Evolutionary conservation across 1,139 yeast genomes (phyloP).

Genomic region (Geotrichum histeridarum): DNA sequence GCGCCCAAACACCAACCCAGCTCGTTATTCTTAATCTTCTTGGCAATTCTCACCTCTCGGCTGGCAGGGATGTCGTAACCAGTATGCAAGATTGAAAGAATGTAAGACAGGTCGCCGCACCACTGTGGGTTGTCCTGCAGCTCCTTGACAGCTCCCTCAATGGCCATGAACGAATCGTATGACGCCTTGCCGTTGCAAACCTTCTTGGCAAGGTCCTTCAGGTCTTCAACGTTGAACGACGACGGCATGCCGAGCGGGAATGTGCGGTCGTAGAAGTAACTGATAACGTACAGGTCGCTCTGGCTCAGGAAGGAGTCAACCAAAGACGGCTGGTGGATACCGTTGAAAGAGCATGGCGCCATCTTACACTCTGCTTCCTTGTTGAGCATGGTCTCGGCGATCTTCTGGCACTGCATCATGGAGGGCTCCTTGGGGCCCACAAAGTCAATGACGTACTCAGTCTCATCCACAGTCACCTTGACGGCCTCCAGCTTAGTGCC

Average conservation of each 20-base stretch:
- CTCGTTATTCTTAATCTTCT: conserved; percentile 81
- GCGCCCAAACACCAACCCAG: conserved; percentile 99
- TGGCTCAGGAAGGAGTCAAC: conserved; percentile 61
- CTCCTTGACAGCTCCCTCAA: conserved; percentile 61
- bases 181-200: conserved; percentile 79
- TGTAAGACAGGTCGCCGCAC: conserved; percentile 89
- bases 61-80: conserved; percentile 91
- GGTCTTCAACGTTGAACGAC: conserved; percentile 78
- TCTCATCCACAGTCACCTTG: conserved; percentile 22
- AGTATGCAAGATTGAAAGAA: conserved; percentile 81
- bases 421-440: conserved; percentile 59
- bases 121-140: conserved; percentile 79
- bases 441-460: conserved; percentile 49
- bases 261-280: conserved; percentile 86
- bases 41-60: conserved; percentile 88
- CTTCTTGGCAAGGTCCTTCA: conserved; percentile 69
- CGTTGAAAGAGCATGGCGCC: conserved; percentile 86
- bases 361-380: conserved; percentile 66
- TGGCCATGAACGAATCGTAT: conserved; percentile 58
- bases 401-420: conserved; percentile 65
- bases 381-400: conserved; percentile 70
- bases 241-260: conserved; percentile 91
- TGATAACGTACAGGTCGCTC: conserved; percentile 74
- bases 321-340: conserved; percentile 90
- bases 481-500: conserved; percentile 48